Evolutionary conservation across 2,329 filamentous ascomycete genomes (phyloP), one percentile per base, ranked within the genome.

Genomic region (Exophiala xenobiotica): DNA sequence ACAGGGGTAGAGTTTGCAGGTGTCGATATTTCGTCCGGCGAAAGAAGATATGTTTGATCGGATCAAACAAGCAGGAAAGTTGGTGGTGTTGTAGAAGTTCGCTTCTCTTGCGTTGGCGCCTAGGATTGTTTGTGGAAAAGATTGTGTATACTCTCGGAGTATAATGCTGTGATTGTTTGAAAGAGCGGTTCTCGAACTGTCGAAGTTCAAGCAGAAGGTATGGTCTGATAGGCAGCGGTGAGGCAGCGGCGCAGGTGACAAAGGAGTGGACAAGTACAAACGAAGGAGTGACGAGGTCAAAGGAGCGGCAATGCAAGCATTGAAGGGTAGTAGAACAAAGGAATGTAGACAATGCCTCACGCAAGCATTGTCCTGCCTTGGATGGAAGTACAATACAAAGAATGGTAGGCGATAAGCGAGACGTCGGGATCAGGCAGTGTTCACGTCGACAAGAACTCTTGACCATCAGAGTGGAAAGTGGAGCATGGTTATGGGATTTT

Each of bases 291-390:
- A 45, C 45, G 49, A 31, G 35, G 19, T 50, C 27, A 56, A 59
- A 57, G 39, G 53, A 59, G 53, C 54, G 57, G 57, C 57, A 45
- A 49, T 40, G 44, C 46, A 29, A 40, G 47, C 54, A 56, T 56
- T 54, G 50, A 50, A n/a, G n/a, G 23, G 35, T 49, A 40, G 43
- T 46, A 23, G 45, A 42, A 56, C 53, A 57, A 59, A 56, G 46
- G 33, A 31, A 12, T 40, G 38, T 38, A 49, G 49, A 56, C 57
- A 59, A 59, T 54, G 57, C 51, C 39, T 50, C 31, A 31, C 41
- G 41, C 46, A 52, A 56, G 53, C 57, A 59, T 59, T 59, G 57
- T 59, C 16, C 31, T 39, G 44, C 37, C 40, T 50, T 53, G 41
- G 35, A 23, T 23, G 29, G 33, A 42, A 46, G 55, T 50, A 55